A percentile compares a stretch with the other conserved stretches of the same genome.
These are phyloP conservation scores for Viola pubescens DNA, from an alignment of 441 rosid genomes.

Conservation along the genomic window DNA sequence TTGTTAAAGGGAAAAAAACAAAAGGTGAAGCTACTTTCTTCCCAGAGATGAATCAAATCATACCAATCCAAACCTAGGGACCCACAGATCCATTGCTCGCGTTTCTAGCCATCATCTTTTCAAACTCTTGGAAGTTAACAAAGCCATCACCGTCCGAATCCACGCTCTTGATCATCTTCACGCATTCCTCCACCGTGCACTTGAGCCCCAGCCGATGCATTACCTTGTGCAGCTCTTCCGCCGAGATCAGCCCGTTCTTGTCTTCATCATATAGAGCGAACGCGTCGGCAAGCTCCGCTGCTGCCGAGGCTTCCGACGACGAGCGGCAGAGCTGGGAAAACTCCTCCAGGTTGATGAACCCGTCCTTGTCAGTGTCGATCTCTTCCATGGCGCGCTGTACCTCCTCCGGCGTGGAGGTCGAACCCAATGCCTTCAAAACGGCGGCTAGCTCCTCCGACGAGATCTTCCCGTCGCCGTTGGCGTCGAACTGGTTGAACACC, in stretches of 20 bases:
- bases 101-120: conserved; percentile 38
- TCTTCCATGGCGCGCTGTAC: conserved; percentile 33
- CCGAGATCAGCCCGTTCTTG: conserved; percentile 46
- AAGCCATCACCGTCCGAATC: conserved; percentile 57
- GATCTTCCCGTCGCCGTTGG: conserved; percentile 52
- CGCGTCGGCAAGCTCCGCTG: conserved; percentile 38
- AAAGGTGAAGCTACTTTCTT: no score
- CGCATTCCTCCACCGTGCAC: conserved; percentile 43
- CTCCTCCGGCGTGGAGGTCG: conserved; percentile 35
- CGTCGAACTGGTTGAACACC: conserved; percentile 60
- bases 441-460: conserved; percentile 36
- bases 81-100: not conserved
- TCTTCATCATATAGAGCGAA: conserved; percentile 57
- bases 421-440: conserved; percentile 41
- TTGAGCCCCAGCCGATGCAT: conserved; percentile 42
- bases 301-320: conserved; percentile 10
- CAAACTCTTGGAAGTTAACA: conserved; percentile 50
- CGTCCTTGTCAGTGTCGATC: conserved; percentile 47
- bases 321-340: conserved; percentile 24
- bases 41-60: no score
- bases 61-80: conserved; percentile 4
- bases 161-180: conserved; percentile 42
- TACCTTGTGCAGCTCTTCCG: conserved; percentile 46
- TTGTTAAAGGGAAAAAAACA: no score
- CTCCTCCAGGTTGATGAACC: conserved; percentile 42